Base-by-base conservation (phyloP, 768 basidiomycete species). In the Mycena floridula region DNA sequence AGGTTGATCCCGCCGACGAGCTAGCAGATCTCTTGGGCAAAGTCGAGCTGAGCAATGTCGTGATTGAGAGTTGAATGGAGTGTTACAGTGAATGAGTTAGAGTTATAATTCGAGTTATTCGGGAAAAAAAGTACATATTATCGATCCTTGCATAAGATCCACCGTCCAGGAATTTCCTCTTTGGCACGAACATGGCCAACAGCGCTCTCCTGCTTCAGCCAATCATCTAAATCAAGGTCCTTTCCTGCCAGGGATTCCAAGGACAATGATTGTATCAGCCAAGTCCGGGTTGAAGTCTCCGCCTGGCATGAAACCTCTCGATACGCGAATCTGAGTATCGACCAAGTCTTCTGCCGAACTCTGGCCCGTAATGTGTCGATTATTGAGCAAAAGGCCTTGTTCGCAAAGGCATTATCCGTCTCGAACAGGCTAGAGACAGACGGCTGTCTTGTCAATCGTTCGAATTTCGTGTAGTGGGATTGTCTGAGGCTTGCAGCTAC, bases 1-100 rank as follows among this genome's bases (percentile, higher is more conserved):
- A n/a, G n/a, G 64, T 70, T 26, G 62, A 59, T 38, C 61, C 56
- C 8, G 68, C 77, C 25, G 77, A 80, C 56, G 74, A 74, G 18
- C 78, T 92, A 11, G 79, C 79, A 11, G 77, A 84, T 49, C 62
- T 82, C 47, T 57, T 92, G 57, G 71, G 66, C 65, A 87, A 89
- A 60, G 79, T 85, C 43, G 58, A 60, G n/a, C 68, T 81, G n/a
- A n/a, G n/a, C n/a, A 46, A 53, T 56, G 37, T 69, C 46, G 40
- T 51, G 43, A 22, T 37, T 39, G 26, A 35, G 28, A 30, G 28
- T 30, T 9, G 32, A 35, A 15, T 15, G 18, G 13, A n/a, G n/a
- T n/a, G 7, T 7, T 35, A 35, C 32, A 3, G 7, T 35, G n/a
- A n/a, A n/a, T n/a, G n/a, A n/a, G n/a, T n/a, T n/a, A n/a, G n/a